These are phyloP conservation scores for Curvularia verruculosa DNA, from an alignment of 2,329 filamentous ascomycete genomes.

Conservation along the genomic window DNA sequence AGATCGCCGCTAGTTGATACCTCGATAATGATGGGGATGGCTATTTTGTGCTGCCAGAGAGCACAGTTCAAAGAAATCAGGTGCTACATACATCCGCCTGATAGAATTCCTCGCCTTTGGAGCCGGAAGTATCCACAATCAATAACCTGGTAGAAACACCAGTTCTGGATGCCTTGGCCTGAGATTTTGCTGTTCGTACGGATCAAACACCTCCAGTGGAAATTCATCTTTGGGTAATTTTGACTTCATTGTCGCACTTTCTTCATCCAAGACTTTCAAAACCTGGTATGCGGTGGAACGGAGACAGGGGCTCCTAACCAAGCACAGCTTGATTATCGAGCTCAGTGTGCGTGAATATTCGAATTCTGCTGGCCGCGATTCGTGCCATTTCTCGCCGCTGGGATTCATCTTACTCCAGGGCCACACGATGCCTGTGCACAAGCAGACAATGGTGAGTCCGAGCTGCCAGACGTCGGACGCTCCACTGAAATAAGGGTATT, in stretches of 20 bases:
- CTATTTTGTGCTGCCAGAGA: neutral
- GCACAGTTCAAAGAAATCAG: neutral
- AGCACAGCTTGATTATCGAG: slow-evolving; percentile 5
- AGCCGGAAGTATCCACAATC: neutral
- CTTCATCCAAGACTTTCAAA: neutral
- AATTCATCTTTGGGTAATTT: slow-evolving; percentile 6
- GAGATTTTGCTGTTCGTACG: neutral
- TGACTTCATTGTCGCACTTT: slow-evolving; percentile 3
- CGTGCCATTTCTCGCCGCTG: slow-evolving; percentile 10
- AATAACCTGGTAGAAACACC: neutral
- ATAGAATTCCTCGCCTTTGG: neutral
- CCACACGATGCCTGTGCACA: slow-evolving; percentile 11
- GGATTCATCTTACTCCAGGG: slow-evolving; percentile 13
- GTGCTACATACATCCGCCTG: neutral
- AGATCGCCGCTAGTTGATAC: neutral
- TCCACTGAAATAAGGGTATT: slow-evolving; percentile 15
- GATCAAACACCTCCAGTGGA: slow-evolving; percentile 5
- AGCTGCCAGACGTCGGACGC: slow-evolving; percentile 29
- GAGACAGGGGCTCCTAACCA: slow-evolving; percentile 1
- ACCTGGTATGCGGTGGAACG: slow-evolving; percentile 7
- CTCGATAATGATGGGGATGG: neutral
- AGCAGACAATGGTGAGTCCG: slow-evolving; percentile 19
- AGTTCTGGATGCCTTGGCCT: slow-evolving; percentile 10
- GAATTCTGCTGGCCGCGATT: slow-evolving; percentile 10
- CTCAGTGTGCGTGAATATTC: slow-evolving; percentile 17